These are phyloP conservation scores for Cladophialophora yegresii DNA, from an alignment of 2,329 filamentous ascomycete genomes.

Conservation along the genomic window DNA sequence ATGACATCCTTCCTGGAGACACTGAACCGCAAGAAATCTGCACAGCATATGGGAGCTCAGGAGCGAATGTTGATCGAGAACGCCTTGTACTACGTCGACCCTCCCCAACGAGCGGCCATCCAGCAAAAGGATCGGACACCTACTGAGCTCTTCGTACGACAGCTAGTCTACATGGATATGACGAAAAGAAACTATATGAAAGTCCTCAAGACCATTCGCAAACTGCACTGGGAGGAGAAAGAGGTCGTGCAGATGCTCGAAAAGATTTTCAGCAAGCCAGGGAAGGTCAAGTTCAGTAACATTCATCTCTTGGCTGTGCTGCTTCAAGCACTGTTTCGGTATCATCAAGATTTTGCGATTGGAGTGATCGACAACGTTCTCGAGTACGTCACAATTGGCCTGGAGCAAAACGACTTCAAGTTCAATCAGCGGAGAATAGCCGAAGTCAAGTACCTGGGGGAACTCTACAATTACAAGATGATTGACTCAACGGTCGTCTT, in stretches of 20 bases:
- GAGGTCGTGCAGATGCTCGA: slow-evolving; percentile 79
- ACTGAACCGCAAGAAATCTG: slow-evolving; percentile 90
- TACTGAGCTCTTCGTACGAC: slow-evolving; percentile 87
- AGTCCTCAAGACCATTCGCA: slow-evolving; percentile 88
- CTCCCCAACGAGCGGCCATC: slow-evolving; percentile 87
- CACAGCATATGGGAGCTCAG: slow-evolving; percentile 90
- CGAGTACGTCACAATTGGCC: slow-evolving; percentile 80
- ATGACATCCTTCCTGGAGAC: slow-evolving; percentile 96
- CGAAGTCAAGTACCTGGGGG: slow-evolving; percentile 93
- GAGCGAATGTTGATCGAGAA: slow-evolving; percentile 99
- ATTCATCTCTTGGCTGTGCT: slow-evolving; percentile 91
- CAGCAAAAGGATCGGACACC: slow-evolving; percentile 95
- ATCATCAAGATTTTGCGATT: slow-evolving; percentile 88
- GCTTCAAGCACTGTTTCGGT: slow-evolving; percentile 82
- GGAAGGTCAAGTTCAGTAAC: slow-evolving; percentile 96
- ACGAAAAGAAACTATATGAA: slow-evolving; percentile 93
- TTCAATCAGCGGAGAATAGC: slow-evolving; percentile 93
- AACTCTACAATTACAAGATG: slow-evolving; percentile 97
- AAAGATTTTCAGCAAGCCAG: slow-evolving; percentile 93
- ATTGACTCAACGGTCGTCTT: slow-evolving; percentile 94
- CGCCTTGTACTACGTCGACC: slow-evolving; percentile 95
- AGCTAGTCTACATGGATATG: slow-evolving; percentile 89
- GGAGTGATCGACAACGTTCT: slow-evolving; percentile 89
- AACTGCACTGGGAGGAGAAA: slow-evolving; percentile 94
- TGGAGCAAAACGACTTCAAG: slow-evolving; percentile 96